Evolutionary conservation across 768 basidiomycete genomes (phyloP).

Genomic region (Termitomyces sp.): DNA sequence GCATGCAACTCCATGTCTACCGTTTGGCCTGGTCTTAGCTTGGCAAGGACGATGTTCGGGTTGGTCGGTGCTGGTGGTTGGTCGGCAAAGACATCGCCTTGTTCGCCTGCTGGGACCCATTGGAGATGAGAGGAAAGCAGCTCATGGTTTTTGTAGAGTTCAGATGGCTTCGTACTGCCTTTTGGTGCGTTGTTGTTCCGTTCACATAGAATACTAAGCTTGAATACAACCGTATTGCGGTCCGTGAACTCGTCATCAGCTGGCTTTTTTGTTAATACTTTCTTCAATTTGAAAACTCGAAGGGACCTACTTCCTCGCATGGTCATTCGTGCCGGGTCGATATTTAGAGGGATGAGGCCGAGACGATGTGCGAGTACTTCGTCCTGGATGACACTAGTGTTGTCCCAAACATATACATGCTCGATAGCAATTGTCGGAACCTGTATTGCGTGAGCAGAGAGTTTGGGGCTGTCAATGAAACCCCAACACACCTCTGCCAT

Average conservation of each 20-base stretch:
- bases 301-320: constrained; percentile 38
- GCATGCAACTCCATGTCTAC: constrained; percentile 87
- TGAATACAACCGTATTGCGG: constrained; percentile 89
- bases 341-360: constrained; percentile 85
- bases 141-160: constrained; percentile 72
- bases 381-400: constrained; percentile 91
- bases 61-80: constrained; percentile 67
- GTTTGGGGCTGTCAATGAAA: not conserved
- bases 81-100: constrained; percentile 54
- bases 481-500: constrained; percentile 78
- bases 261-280: constrained; percentile 25
- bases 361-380: constrained; percentile 93
- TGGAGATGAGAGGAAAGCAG: constrained; percentile 63
- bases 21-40: constrained; percentile 88
- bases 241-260: constrained; percentile 71
- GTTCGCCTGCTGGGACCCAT: constrained; percentile 86
- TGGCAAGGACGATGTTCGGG: constrained; percentile 83
- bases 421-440: constrained; percentile 92
- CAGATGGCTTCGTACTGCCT: constrained; percentile 51
- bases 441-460: constrained; percentile 35
- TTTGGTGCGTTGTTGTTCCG: constrained; percentile 55
- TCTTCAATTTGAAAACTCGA: not conserved
- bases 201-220: constrained; percentile 64
- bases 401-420: constrained; percentile 89
- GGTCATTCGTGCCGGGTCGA: constrained; percentile 78